These are phyloP conservation scores for Aspergillus sp. DNA, from an alignment of 2,329 filamentous ascomycete genomes.

Conservation along the genomic window DNA sequence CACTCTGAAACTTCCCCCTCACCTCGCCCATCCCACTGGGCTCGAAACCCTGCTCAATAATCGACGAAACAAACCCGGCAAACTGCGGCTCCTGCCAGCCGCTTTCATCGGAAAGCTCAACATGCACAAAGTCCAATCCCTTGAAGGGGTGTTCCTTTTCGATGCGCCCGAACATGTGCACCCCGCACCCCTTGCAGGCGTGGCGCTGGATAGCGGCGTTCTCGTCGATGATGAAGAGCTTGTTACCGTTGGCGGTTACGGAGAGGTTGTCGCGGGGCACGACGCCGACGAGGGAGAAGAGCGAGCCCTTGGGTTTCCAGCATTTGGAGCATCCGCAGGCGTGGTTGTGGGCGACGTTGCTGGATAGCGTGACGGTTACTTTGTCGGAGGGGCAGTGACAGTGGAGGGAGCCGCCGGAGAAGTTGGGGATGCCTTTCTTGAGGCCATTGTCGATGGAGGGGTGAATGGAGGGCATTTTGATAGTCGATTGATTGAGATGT, in stretches of 20 bases:
- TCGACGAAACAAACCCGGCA: slow-evolving; percentile 62
- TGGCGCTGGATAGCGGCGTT: slow-evolving; percentile 57
- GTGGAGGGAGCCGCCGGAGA: slow-evolving; percentile 56
- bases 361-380: slow-evolving; percentile 54
- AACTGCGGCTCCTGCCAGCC: slow-evolving; percentile 72
- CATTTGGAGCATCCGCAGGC: slow-evolving; percentile 68
- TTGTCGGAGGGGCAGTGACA: slow-evolving; percentile 56
- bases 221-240: slow-evolving; percentile 54
- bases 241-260: slow-evolving; percentile 55
- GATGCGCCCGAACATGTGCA: slow-evolving; percentile 62
- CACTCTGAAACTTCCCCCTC: slow-evolving; percentile 46
- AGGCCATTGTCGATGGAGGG: slow-evolving; percentile 60
- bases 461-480: slow-evolving; percentile 47
- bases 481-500: background rate
- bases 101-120: slow-evolving; percentile 54
- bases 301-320: slow-evolving; percentile 62
- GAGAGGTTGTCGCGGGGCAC: slow-evolving; percentile 51
- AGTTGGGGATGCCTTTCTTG: slow-evolving; percentile 50
- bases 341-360: slow-evolving; percentile 64
- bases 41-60: slow-evolving; percentile 64
- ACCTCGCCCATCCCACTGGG: slow-evolving; percentile 53
- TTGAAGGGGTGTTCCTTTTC: slow-evolving; percentile 62
- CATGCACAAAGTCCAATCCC: slow-evolving; percentile 66
- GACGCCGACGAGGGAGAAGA: slow-evolving; percentile 63
- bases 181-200: slow-evolving; percentile 58